phyloP scores from a whole-genome alignment of 2,329 filamentous ascomycete species.

The Calcarisporium arbuscula region DNA sequence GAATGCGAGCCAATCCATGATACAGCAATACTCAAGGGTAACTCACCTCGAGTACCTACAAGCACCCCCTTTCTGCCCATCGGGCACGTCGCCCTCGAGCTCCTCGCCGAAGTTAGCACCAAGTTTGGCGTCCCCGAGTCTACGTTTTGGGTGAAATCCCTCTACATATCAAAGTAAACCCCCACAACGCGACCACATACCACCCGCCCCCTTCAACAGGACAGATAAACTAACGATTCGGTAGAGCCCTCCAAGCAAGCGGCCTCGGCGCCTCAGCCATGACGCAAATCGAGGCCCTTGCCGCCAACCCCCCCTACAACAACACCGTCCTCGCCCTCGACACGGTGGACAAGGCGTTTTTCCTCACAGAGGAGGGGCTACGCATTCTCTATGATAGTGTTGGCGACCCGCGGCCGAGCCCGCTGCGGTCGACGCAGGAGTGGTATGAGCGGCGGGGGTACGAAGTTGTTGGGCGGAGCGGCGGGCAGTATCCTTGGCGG shows the following conservation, averaged over 20 bases:
- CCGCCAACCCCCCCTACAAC: too few relatives aligned
- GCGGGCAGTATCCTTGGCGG: constrained; percentile 13
- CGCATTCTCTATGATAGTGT: constrained; percentile 19
- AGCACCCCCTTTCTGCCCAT: constrained; percentile 27
- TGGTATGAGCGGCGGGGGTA: constrained; percentile 26
- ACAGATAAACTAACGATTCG: too few relatives aligned
- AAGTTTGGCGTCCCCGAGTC: constrained; percentile 23
- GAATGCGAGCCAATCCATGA: constrained; percentile 28
- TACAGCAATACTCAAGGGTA: constrained; percentile 23
- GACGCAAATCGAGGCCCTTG: too few relatives aligned
- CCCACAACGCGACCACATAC: too few relatives aligned
- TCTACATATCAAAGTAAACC: constrained; percentile 31
- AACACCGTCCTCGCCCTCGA: too few relatives aligned
- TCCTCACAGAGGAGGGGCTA: constrained; percentile 15
- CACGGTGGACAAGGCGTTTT: too few relatives aligned
- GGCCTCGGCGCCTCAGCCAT: too few relatives aligned
- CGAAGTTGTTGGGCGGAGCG: constrained; percentile 8
- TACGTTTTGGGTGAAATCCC: constrained; percentile 31
- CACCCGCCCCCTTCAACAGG: too few relatives aligned
- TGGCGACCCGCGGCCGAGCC: constrained; percentile 18
- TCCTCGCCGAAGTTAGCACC: constrained; percentile 22
- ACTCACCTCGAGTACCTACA: constrained; percentile 22
- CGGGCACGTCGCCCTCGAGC: constrained; percentile 33
- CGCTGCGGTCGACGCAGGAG: constrained; percentile 20
- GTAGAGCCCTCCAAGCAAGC: too few relatives aligned